These are phyloP conservation scores for Astraeus odoratus DNA, from an alignment of 768 basidiomycete species.

Conservation along the genomic window DNA sequence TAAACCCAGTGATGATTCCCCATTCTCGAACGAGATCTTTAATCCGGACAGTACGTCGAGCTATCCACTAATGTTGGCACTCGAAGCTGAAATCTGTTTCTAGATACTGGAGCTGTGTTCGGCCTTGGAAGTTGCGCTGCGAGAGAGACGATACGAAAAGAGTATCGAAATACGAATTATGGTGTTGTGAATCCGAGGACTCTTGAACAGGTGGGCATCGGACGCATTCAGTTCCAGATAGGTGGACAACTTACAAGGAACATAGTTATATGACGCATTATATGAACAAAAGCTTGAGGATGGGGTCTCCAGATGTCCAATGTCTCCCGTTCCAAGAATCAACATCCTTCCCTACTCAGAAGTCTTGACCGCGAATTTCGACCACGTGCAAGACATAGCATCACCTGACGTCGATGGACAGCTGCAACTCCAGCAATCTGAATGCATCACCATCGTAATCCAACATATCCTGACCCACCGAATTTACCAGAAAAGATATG, in stretches of 20 bases:
- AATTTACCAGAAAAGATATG: slow-evolving; percentile 31
- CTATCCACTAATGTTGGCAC: not conserved
- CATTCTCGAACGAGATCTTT: slow-evolving; percentile 50
- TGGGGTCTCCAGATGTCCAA: slow-evolving; percentile 31
- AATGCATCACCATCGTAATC: slow-evolving; percentile 22
- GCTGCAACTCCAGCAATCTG: not conserved
- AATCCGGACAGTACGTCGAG: slow-evolving; percentile 37
- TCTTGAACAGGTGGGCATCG: slow-evolving; percentile 30
- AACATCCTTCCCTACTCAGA: slow-evolving; percentile 33
- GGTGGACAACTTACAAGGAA: not conserved
- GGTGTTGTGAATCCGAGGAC: slow-evolving; percentile 46
- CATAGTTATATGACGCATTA: slow-evolving; percentile 42
- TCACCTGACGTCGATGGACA: not conserved
- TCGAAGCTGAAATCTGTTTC: slow-evolving; percentile 1
- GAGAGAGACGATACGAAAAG: slow-evolving; percentile 31
- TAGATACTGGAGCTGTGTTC: slow-evolving; percentile 39
- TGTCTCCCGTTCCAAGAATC: slow-evolving; percentile 22
- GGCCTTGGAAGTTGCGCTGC: slow-evolving; percentile 28
- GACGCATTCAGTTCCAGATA: not conserved
- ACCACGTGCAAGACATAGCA: too few species aligned
- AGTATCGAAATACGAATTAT: slow-evolving; percentile 47
- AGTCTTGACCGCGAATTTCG: slow-evolving; percentile 27
- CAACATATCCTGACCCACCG: slow-evolving; percentile 33
- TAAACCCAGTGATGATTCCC: slow-evolving; percentile 46
- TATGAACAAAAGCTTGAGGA: slow-evolving; percentile 45